Conservation (phyloP, 78 protist species). For the Trichosphaerium sp. region DNA sequence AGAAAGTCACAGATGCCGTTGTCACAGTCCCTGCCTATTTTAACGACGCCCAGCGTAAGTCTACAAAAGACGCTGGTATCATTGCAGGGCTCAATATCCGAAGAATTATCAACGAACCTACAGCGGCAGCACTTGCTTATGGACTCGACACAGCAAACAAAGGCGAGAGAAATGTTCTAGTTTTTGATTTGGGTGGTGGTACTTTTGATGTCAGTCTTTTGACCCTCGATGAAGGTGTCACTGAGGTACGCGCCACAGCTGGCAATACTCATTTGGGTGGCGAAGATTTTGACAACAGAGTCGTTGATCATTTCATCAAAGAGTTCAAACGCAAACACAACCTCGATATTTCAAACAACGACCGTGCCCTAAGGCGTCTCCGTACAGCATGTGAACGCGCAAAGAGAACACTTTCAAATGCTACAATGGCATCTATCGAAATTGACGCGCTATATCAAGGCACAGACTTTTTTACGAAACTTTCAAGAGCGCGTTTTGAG, state of each 20-base stretch:
- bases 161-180: slow-evolving; percentile 44
- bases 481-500: slow-evolving; percentile 89
- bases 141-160: slow-evolving; percentile 55
- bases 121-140: slow-evolving; percentile 97
- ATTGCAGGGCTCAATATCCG: slow-evolving; percentile 94
- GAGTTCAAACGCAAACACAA: slow-evolving; percentile 51
- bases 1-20: slow-evolving; percentile 57
- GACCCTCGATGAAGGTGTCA: slow-evolving; percentile 58
- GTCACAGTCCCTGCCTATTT: slow-evolving; percentile 91
- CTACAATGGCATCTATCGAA: slow-evolving; percentile 67
- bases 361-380: slow-evolving; percentile 74
- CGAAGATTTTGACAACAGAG: slow-evolving; percentile 71
- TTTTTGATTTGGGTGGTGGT: slow-evolving; percentile 84
- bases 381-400: slow-evolving; percentile 87
- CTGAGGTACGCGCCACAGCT: slow-evolving; percentile 77
- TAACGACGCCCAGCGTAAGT: slow-evolving; percentile 94
- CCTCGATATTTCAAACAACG: slow-evolving; percentile 57
- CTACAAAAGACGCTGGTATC: slow-evolving; percentile 97
- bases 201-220: slow-evolving; percentile 82
- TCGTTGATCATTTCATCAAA: slow-evolving; percentile 49
- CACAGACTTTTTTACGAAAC: slow-evolving; percentile 67
- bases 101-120: slow-evolving; percentile 99
- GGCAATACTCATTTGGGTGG: slow-evolving; percentile 82
- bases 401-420: slow-evolving; percentile 77
- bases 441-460: slow-evolving; percentile 82